Evolutionary conservation across 2,329 filamentous ascomycete species (phyloP), one percentile per base, ranked within the genome.

Genomic region (Claviceps monticola): DNA sequence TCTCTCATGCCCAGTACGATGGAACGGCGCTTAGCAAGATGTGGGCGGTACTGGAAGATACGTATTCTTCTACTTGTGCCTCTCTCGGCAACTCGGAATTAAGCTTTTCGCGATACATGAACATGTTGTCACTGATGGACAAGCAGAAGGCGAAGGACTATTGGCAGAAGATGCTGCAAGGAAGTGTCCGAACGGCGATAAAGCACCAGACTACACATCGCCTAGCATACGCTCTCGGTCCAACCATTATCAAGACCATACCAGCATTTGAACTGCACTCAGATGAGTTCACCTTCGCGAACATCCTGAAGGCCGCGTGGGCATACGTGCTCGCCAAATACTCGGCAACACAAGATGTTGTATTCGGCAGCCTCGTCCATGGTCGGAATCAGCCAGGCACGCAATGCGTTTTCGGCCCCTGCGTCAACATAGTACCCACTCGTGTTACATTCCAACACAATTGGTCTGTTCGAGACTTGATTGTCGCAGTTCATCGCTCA

Each of bases 341-440:
- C 11, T 51, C 50, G 1, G 50, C 50, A 19, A 51, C 36, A 14
- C 6, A 47, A 2, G 50, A 51, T 23, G 44, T 51, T n/a, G 50
- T 51, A 4, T 51, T 51, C 26, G 50, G 50, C 44, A 51, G 13
- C n/a, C 44, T 51, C 5, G 26, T 23, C 11, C 50, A 51, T 21
- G 50, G 50, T 36, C 50, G 50, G 16, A 47, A 51, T 23, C 36
- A 51, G 50, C 50, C 50, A 7, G 50, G 50, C 36, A 51, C 50
- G 21, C 50, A 51, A 36, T 44, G 38, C 13, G 34, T 47, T 7
- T 47, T 51, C 23, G 50, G 44, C 16, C 19, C 50, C 9, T 51
- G 50, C 13, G 50, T 51, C 21, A 51, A 47, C 37, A 51, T 51
- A 16, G 21, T 46, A 3, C 44, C 50, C 14, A n/a, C 36, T 2